A percentile compares a stretch with the other conserved stretches of the same genome.
These are phyloP conservation scores for Pythium dissotocum DNA, from an alignment of 352 stramenopile genomes.

Conservation along the genomic window DNA sequence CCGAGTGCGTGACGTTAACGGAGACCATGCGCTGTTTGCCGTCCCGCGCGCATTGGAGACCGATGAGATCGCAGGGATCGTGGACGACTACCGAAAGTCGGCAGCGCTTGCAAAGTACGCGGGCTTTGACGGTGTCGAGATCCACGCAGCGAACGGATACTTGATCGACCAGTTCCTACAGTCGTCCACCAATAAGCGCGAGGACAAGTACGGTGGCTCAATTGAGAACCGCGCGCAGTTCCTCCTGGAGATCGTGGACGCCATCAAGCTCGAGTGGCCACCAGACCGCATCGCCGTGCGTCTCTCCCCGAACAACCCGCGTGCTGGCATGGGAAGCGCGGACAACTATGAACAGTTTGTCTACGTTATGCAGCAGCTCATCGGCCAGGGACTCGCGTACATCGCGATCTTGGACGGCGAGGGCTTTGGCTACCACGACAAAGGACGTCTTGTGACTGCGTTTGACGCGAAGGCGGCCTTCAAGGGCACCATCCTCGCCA, in stretches of 20 bases:
- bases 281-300: conserved; percentile 19
- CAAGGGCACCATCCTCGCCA: conserved; percentile 41
- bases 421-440: conserved; percentile 48
- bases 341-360: conserved; percentile 46
- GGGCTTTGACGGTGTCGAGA: conserved; percentile 31
- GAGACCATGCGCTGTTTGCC: conserved; percentile 28
- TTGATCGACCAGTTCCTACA: conserved; percentile 85
- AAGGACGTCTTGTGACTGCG: conserved; percentile 29
- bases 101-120: conserved; percentile 26
- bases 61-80: conserved; percentile 55
- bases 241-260: conserved; percentile 53
- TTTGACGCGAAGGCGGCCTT: conserved; percentile 35
- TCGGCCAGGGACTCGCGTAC: conserved; percentile 40
- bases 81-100: conserved; percentile 61
- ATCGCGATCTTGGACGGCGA: conserved; percentile 53
- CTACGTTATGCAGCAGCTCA: conserved; percentile 35
- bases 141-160: conserved; percentile 89
- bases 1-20: background rate
- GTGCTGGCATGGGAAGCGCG: conserved; percentile 38
- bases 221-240: conserved; percentile 65
- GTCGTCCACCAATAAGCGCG: conserved; percentile 57
- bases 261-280: conserved; percentile 16
- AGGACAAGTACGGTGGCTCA: conserved; percentile 68
- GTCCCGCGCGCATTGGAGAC: conserved; percentile 48
- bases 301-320: conserved; percentile 35